Evolutionary conservation across 2,329 filamentous ascomycete species (phyloP).

Genomic region (Paecilomyces niveus): DNA sequence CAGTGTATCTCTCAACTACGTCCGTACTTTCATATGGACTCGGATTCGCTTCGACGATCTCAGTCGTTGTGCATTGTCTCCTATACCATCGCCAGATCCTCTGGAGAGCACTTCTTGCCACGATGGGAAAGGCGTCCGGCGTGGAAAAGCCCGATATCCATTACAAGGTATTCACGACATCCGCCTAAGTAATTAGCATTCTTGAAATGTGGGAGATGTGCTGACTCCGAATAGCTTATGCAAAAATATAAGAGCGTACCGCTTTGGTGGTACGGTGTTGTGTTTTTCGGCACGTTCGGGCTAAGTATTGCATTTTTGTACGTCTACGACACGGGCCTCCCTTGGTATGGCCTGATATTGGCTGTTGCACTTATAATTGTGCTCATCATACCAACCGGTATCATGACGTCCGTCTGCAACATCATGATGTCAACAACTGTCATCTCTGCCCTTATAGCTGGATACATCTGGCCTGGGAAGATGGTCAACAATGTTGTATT

Average conservation of each 20-base stretch:
- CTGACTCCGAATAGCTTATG: constrained; percentile 38
- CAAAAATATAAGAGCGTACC: constrained; percentile 44
- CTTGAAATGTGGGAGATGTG: background rate
- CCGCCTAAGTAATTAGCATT: background rate
- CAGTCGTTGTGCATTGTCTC: constrained; percentile 56
- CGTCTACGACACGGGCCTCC: background rate
- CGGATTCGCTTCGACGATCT: constrained; percentile 60
- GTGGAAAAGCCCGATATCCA: constrained; percentile 41
- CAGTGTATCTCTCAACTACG: constrained; percentile 60
- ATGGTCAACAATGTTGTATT: constrained; percentile 23
- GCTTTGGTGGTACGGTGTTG: constrained; percentile 44
- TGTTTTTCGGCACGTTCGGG: constrained; percentile 38
- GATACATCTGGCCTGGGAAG: constrained; percentile 23
- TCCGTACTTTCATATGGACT: constrained; percentile 61
- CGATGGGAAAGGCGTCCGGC: constrained; percentile 46
- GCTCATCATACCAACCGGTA: constrained; percentile 11
- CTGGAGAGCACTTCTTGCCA: constrained; percentile 43
- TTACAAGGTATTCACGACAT: constrained; percentile 26
- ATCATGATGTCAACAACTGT: constrained; percentile 9
- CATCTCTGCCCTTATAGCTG: constrained; percentile 15
- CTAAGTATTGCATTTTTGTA: constrained; percentile 28
- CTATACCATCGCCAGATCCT: constrained; percentile 58
- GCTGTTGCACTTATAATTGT: constrained; percentile 8
- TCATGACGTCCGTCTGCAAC: constrained; percentile 12
- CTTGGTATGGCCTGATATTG: constrained; percentile 13